Evolutionary conservation across 768 basidiomycete species (phyloP).

Genomic region (Podaxis rugospora): DNA sequence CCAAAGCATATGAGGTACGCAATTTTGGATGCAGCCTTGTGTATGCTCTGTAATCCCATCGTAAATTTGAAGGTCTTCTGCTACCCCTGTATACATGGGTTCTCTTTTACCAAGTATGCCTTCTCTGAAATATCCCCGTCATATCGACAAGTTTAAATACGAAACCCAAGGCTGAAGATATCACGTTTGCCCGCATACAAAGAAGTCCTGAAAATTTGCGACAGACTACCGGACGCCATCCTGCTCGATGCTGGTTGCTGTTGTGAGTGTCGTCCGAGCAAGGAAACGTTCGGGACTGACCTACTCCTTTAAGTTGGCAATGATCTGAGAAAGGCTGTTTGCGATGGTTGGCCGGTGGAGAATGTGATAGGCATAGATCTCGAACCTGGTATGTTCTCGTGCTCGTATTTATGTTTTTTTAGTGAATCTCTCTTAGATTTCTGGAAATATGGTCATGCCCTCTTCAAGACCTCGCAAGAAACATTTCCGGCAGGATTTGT

Average conservation of each 20-base stretch:
- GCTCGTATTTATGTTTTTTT: no score
- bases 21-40: not conserved
- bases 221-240: conserved; percentile 23
- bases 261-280: conserved; percentile 22
- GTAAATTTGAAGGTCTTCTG: conserved; percentile 21
- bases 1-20: conserved; percentile 26
- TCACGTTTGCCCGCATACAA: conserved; percentile 28
- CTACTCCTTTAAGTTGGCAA: conserved; percentile 29
- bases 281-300: not conserved
- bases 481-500: conserved; percentile 54
- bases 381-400: conserved; percentile 18
- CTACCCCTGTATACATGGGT: conserved; percentile 34
- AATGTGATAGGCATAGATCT: conserved; percentile 34
- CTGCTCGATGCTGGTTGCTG: conserved; percentile 40
- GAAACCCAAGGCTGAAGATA: conserved; percentile 24
- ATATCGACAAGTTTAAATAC: not conserved
- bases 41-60: not conserved
- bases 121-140: not conserved
- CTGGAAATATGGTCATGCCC: conserved; percentile 57
- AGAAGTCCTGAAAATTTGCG: conserved; percentile 22
- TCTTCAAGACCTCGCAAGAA: conserved; percentile 49
- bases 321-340: conserved; percentile 31
- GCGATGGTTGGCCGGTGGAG: conserved; percentile 34
- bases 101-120: conserved; percentile 28
- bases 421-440: conserved; percentile 32